Percentiles rank a stretch among this genome's conserved stretches.
These are phyloP conservation scores for Pyrenochaeta sp. DNA, from an alignment of 2,329 filamentous ascomycete species.

Conservation along the genomic window DNA sequence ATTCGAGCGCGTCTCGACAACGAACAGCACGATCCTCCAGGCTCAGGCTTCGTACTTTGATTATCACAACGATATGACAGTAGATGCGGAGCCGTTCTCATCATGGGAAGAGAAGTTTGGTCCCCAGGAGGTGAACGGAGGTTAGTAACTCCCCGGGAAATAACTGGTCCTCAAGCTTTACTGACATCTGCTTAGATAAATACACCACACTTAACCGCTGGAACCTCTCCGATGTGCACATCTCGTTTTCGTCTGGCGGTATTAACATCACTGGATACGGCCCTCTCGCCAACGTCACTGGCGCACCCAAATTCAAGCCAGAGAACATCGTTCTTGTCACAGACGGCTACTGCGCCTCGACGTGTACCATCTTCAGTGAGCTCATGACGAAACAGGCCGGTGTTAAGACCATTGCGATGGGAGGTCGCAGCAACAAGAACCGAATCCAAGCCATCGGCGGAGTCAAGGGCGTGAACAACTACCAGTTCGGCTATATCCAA, in stretches of 20 bases:
- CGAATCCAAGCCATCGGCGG: slow-evolving; percentile 65
- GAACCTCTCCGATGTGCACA: slow-evolving; percentile 48
- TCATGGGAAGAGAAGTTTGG: slow-evolving; percentile 57
- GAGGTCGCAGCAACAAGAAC: slow-evolving; percentile 57
- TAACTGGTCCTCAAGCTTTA: neutral
- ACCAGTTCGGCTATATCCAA: slow-evolving; percentile 45
- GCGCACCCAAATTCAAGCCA: slow-evolving; percentile 60
- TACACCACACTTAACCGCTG: slow-evolving; percentile 45
- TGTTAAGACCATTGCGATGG: slow-evolving; percentile 63
- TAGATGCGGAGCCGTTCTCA: slow-evolving; percentile 60
- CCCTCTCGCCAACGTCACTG: slow-evolving; percentile 53
- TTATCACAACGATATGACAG: slow-evolving; percentile 56
- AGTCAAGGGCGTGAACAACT: slow-evolving; percentile 59
- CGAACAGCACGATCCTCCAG: slow-evolving; percentile 49
- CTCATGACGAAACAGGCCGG: slow-evolving; percentile 62
- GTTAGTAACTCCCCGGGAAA: slow-evolving; percentile 10
- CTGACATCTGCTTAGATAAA: slow-evolving; percentile 50
- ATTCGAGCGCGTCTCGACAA: slow-evolving; percentile 39
- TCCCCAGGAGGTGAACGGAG: slow-evolving; percentile 39
- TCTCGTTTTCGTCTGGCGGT: slow-evolving; percentile 41
- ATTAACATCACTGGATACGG: slow-evolving; percentile 49
- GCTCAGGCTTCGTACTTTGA: slow-evolving; percentile 56
- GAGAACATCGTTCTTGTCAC: slow-evolving; percentile 63
- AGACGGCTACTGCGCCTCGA: slow-evolving; percentile 67
- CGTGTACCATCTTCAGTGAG: slow-evolving; percentile 66